Evolutionary conservation across 257 asterid genomes (phyloP), one percentile per base, ranked within the genome.

Genomic region (Cordia subcordata): DNA sequence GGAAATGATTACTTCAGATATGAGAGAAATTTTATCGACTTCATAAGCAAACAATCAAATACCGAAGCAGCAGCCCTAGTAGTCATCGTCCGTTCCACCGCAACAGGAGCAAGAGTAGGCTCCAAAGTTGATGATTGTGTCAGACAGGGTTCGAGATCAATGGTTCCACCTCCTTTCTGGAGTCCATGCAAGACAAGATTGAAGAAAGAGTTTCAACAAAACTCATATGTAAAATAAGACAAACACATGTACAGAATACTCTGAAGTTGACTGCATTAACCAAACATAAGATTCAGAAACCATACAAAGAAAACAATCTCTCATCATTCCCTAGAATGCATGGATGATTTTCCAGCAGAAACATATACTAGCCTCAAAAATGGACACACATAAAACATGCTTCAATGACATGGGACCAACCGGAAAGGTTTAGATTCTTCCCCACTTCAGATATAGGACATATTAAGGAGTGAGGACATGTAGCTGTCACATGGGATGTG

Each of bases 11-110:
- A 27, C 35, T 27, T 27, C 35, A 27, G 35, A 27, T 27, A 27
- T 27, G 35, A 27, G 35, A 27, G 35, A 6, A 27, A 1, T 1
- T 27, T 27, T 27, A 27, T 27, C 35, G 6, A 27, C 35, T 27
- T 27, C 35, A 3, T 27, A 27, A 15, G 10, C 16, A 14, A 11
- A 20, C 8, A 52, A 18, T 22, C 55, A 55, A n/a, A n/a, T 86
- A 93, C 99, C 94, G 90, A 86, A 75, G 99, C 96, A 62, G 99
- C 99, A 21, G 97, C 97, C 72, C 95, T 77, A 14, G 96, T 89
- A 63, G 99, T 93, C 96, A 93, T 93, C 58, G 95, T 93, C 72
- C 96, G 95, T 81, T 93, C 97, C 57, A 76, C 96, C 62, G 96
- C 87, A 58, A 86, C 97, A 11, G 99, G 99, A 69, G 97, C 97